These are phyloP conservation scores for Sarocladium kiliense DNA, from an alignment of 2,329 filamentous ascomycete genomes.

Conservation along the genomic window DNA sequence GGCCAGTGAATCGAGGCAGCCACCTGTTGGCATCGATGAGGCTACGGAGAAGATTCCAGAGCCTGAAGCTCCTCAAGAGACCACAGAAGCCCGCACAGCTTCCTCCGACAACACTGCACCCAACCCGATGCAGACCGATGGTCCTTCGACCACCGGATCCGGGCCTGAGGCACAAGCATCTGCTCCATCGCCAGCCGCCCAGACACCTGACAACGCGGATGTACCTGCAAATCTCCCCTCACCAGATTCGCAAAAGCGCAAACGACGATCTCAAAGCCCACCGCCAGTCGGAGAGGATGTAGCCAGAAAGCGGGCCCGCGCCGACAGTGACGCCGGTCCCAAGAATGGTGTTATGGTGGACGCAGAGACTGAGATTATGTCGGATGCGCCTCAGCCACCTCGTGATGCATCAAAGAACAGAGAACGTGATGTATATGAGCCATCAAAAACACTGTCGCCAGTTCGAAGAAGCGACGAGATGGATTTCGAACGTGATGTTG, in stretches of 20 bases:
- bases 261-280: conserved; percentile 61
- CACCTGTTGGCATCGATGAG: neutral
- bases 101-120: neutral
- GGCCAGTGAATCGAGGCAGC: neutral
- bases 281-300: conserved; percentile 48
- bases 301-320: conserved; percentile 50
- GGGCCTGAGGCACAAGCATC: neutral
- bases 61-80: neutral
- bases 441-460: conserved; percentile 53
- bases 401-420: neutral
- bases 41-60: neutral
- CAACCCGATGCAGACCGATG: neutral
- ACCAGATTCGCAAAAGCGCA: conserved; percentile 56
- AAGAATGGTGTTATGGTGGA: conserved; percentile 3
- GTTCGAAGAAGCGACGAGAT: conserved; percentile 42
- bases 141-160: neutral
- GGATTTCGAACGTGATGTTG: conserved; percentile 31
- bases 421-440: neutral
- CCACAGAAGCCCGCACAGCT: neutral
- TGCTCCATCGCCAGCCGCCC: neutral
- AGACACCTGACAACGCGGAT: conserved; percentile 14
- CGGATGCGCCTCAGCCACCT: neutral
- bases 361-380: neutral
- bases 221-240: conserved; percentile 21
- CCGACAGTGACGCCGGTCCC: conserved; percentile 17